Evolutionary conservation across 208 protist genomes (phyloP), one percentile per base, ranked within the genome.

Genomic region (Acanthamoeba divionensis): DNA sequence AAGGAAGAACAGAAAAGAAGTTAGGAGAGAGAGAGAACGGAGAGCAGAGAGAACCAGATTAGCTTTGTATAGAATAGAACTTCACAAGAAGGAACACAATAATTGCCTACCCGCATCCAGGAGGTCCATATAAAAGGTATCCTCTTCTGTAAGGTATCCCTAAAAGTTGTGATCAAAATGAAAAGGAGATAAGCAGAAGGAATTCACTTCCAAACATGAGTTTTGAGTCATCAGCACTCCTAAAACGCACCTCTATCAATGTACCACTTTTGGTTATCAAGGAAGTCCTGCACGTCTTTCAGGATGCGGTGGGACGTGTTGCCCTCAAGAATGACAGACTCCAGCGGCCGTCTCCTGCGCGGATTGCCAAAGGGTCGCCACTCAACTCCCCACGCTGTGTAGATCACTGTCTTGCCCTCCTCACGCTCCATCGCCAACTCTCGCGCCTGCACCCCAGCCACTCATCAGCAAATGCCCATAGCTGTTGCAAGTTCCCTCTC

Each of bases 71-170:
- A n/a, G n/a, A n/a, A n/a, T n/a, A n/a, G n/a, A n/a, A n/a, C n/a
- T n/a, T n/a, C n/a, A n/a, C n/a, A n/a, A n/a, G n/a, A n/a, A n/a
- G n/a, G n/a, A n/a, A n/a, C n/a, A n/a, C n/a, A n/a, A n/a, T n/a
- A n/a, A 57, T 18, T 13, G 36, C 66, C 31, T 60, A 82, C 71
- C 71, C 98, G 73, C 96, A 98, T 5, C 98, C 98, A 9, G 98
- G 98, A 33, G 97, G 96, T 0, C 97, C 97, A 91, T 98, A 96
- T 15, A 99, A 91, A 8, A 99, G 92, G 91, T 98, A 98, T 31
- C 97, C 97, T 50, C 98, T 94, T 44, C 98, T 95, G 93, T 98
- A 98, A 9, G 97, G 97, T 41, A 99, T 97, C 24, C 97, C 98
- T 18, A 97, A 94, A 31, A 66, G 18, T 31, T 1, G 18, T 9